Conservation (phyloP, 805 yeast species). For the Metschnikowia kunwiensis region DNA sequence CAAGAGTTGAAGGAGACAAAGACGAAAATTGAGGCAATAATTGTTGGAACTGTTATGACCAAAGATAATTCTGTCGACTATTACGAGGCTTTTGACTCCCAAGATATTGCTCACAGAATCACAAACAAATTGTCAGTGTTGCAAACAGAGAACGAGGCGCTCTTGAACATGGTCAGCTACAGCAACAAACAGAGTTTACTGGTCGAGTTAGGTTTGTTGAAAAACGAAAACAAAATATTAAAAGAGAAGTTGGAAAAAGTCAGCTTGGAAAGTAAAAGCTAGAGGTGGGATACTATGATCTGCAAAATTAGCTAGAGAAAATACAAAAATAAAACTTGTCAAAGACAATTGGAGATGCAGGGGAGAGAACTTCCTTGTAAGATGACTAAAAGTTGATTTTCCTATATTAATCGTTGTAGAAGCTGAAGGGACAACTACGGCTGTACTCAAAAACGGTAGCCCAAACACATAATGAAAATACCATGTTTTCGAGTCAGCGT, state of each 20-base stretch:
- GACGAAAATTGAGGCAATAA: conserved; percentile 56
- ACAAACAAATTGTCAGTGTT: conserved; percentile 57
- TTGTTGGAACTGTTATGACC: conserved; percentile 29
- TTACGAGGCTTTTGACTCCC: conserved; percentile 66
- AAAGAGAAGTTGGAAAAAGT: conserved; percentile 13
- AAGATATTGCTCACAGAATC: conserved; percentile 72
- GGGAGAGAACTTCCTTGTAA: no score
- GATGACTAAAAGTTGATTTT: no score
- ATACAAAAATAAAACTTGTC: no score
- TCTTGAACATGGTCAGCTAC: conserved; percentile 67
- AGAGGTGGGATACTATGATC: no score
- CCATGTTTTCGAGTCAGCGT: no score
- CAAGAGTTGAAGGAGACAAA: conserved; percentile 60
- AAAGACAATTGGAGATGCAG: no score
- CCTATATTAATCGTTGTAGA: no score
- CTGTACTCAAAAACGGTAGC: no score
- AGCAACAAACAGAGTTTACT: conserved; percentile 73
- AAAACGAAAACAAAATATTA: conserved; percentile 33
- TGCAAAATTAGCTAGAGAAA: no score
- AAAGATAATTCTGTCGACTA: conserved; percentile 34
- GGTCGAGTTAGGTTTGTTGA: conserved; percentile 62
- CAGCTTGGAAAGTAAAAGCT: conserved; percentile 2
- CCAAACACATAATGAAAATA: no score
- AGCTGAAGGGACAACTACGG: no score
- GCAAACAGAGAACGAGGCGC: conserved; percentile 65